Conservation (phyloP, 768 basidiomycete genomes). For the Pulveroboletus sp. region DNA sequence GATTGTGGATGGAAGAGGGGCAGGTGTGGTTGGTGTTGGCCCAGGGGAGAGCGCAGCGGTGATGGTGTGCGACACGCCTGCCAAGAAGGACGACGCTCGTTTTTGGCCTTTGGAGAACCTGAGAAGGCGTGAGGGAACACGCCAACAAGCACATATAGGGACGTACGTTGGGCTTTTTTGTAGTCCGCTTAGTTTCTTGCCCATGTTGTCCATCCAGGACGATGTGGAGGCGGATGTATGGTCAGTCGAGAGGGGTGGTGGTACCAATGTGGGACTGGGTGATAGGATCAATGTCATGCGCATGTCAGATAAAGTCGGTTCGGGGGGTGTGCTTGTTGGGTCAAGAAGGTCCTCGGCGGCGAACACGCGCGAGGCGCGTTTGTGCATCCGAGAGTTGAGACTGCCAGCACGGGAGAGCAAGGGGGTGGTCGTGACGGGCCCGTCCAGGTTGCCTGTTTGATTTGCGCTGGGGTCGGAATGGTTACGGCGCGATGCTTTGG, state of each 20-base stretch:
- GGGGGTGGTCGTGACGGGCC: background rate
- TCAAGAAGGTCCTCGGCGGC: background rate
- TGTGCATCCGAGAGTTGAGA: conserved; percentile 12
- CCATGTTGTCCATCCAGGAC: conserved; percentile 57
- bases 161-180: conserved; percentile 56
- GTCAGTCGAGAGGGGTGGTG: background rate
- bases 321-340: background rate
- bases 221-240: conserved; percentile 25
- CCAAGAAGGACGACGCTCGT: conserved; percentile 62
- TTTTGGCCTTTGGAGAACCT: conserved; percentile 70
- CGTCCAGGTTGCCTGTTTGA: conserved; percentile 17
- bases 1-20: conserved; percentile 1
- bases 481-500: conserved; percentile 10
- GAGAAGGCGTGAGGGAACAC: too few relatives aligned
- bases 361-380: conserved; percentile 5
- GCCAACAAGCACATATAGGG: background rate
- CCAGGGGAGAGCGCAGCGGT: conserved; percentile 45
- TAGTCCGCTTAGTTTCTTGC: conserved; percentile 59
- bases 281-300: conserved; percentile 8
- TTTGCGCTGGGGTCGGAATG: conserved; percentile 23
- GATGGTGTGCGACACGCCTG: conserved; percentile 61
- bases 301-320: conserved; percentile 4
- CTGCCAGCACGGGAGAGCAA: conserved; percentile 17
- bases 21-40: conserved; percentile 31
- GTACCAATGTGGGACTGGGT: conserved; percentile 12